phyloP scores from a whole-genome alignment of 495 filamentous ascomycete genomes.

The Jackrogersella minutella region DNA sequence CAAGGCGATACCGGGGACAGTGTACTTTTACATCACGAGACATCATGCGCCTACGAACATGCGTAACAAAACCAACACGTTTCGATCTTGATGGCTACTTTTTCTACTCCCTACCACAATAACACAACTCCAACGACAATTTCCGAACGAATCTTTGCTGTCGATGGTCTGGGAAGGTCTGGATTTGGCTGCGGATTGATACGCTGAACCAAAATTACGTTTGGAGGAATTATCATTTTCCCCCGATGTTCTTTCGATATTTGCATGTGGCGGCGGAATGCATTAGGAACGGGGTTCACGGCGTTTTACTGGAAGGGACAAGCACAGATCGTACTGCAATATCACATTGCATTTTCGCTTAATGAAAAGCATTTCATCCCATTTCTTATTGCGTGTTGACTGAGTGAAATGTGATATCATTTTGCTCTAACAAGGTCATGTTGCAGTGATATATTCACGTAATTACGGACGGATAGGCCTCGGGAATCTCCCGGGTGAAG shows the following conservation, averaged over 20 bases:
- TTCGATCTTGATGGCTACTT: no score
- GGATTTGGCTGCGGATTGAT: background rate
- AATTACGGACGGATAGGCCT: no score
- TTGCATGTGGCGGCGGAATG: slow-evolving; percentile 18
- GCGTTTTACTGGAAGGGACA: slow-evolving; percentile 23
- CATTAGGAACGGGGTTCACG: slow-evolving; percentile 7
- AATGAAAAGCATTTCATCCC: slow-evolving; percentile 13
- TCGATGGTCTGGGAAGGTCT: background rate
- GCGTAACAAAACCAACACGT: background rate
- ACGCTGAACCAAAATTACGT: background rate
- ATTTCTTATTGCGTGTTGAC: background rate
- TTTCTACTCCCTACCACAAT: background rate
- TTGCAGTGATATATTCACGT: background rate
- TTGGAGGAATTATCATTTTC: background rate
- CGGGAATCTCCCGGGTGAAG: no score
- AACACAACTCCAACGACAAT: background rate
- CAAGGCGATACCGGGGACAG: background rate
- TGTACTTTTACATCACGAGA: background rate
- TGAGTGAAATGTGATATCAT: no score
- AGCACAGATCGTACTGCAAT: slow-evolving; percentile 10
- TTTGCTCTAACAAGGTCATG: no score
- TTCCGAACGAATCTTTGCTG: background rate
- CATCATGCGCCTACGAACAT: background rate
- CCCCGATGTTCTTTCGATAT: no score
- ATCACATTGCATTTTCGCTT: background rate